Conservation (phyloP, 1,284 basidiomycete species). For the Neonothopanus nambi region DNA sequence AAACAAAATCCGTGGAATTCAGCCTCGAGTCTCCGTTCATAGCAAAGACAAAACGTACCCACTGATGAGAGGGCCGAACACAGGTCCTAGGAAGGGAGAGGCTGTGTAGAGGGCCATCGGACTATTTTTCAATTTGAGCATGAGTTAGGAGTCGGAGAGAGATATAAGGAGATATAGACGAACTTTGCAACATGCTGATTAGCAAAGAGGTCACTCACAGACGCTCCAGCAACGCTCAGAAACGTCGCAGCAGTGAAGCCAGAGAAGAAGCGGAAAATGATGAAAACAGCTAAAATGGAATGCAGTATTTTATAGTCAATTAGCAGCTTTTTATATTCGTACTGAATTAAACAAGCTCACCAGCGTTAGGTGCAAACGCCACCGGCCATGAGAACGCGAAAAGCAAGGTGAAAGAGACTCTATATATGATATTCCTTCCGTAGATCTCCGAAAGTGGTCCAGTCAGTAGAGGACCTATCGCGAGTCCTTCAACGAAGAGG, state of each 20-base stretch:
- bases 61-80: constrained; percentile 3
- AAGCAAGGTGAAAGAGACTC: constrained; percentile 48
- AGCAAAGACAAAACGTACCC: background rate
- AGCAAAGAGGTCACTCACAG: constrained; percentile 73
- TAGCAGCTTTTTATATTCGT: background rate
- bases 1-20: background rate
- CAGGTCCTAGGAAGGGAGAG: constrained; percentile 5
- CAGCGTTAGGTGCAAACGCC: constrained; percentile 62
- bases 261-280: constrained; percentile 71
- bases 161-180: constrained; percentile 26
- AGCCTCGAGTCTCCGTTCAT: too few species aligned
- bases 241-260: constrained; percentile 76
- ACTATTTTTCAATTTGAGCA: constrained; percentile 32
- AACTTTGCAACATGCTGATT: constrained; percentile 66
- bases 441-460: constrained; percentile 59
- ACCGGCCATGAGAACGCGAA: too few species aligned
- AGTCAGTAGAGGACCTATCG: constrained; percentile 51
- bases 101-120: constrained; percentile 47
- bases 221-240: constrained; percentile 79
- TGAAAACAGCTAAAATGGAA: constrained; percentile 50
- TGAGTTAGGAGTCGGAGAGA: background rate
- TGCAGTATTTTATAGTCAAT: constrained; percentile 23
- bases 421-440: constrained; percentile 57
- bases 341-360: constrained; percentile 30
- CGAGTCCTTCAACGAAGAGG: constrained; percentile 59